These are phyloP conservation scores for Pterocarpus santalinus DNA, from an alignment of 306 rosid species.

Conservation along the genomic window DNA sequence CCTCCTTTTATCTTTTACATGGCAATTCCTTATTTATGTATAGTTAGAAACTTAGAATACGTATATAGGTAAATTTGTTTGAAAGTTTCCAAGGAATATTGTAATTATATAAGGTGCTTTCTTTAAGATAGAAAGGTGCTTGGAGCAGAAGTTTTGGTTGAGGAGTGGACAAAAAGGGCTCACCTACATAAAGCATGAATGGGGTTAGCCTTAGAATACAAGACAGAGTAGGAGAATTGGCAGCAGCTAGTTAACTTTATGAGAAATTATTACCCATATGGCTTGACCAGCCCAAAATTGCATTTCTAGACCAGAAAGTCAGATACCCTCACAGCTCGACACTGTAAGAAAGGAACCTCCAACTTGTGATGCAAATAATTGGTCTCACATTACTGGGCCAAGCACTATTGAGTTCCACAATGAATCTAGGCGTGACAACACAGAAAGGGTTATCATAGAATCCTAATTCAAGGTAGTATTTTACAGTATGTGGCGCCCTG, in stretches of 20 bases:
- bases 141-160: conserved; percentile 65
- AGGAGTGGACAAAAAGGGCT: conserved; percentile 74
- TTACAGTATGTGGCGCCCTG: background rate
- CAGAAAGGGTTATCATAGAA: conserved; percentile 22
- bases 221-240: conserved; percentile 74
- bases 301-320: conserved; percentile 42
- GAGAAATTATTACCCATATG: conserved; percentile 55
- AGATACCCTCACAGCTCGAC: conserved; percentile 58
- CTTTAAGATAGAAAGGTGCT: conserved; percentile 66
- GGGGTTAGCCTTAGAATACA: conserved; percentile 64
- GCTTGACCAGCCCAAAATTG: conserved; percentile 42
- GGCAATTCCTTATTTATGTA: conserved; percentile 3
- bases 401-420: background rate
- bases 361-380: conserved; percentile 41
- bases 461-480: background rate
- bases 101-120: conserved; percentile 50
- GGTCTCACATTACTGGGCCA: conserved; percentile 22
- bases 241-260: conserved; percentile 57
- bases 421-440: conserved; percentile 10
- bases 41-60: background rate
- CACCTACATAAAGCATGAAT: conserved; percentile 58
- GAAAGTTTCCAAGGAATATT: conserved; percentile 34
- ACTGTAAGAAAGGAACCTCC: conserved; percentile 37
- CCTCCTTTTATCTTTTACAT: conserved; percentile 1
- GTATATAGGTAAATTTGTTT: conserved; percentile 36